These are phyloP conservation scores for Chenopodium formosanum DNA, from an alignment of 148 eudicot species.

Conservation along the genomic window DNA sequence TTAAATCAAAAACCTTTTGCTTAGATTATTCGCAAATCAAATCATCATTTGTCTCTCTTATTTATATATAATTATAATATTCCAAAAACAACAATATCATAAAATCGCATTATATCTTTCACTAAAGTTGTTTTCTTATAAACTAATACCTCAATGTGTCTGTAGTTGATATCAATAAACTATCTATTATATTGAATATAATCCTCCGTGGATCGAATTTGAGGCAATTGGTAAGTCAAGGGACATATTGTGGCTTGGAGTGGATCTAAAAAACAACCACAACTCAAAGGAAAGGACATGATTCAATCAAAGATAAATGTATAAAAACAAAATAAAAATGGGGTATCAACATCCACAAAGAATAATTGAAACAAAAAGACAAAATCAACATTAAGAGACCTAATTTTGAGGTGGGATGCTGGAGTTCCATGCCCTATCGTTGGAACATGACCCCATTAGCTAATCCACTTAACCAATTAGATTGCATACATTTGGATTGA, in stretches of 20 bases:
- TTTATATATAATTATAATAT: too few species aligned
- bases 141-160: too few species aligned
- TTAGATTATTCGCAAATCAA: too few species aligned
- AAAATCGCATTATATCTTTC: too few species aligned
- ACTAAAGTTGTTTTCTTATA: too few species aligned
- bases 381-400: conserved; percentile 10
- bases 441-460: neutral
- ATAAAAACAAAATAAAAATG: neutral
- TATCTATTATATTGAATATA: too few species aligned
- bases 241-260: neutral
- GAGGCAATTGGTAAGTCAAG: neutral
- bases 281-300: conserved; percentile 1
- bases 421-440: neutral
- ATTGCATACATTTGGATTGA: conserved; percentile 4
- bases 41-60: too few species aligned
- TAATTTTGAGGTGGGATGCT: conserved; percentile 1
- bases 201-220: too few species aligned
- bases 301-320: neutral
- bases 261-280: neutral
- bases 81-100: too few species aligned
- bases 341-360: neutral
- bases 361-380: conserved; percentile 11
- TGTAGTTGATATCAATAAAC: too few species aligned
- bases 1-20: too few species aligned
- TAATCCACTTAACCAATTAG: conserved; percentile 6